Base-by-base conservation (phyloP, 2,329 filamentous ascomycete species). In the Xenoacremonium recifei region DNA sequence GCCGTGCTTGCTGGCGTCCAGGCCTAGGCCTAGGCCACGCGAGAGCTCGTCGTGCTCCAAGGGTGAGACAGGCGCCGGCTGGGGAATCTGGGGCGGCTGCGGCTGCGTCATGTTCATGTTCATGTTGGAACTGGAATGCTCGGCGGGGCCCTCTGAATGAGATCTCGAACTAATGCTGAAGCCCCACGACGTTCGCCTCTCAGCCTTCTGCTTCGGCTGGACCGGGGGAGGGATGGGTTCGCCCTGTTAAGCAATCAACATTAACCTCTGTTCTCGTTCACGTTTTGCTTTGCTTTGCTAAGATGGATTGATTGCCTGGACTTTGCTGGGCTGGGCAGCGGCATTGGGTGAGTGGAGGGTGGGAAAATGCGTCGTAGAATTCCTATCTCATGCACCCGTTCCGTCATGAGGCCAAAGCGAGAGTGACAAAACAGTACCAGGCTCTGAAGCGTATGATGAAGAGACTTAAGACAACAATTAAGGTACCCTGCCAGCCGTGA, bases 151-250 rank as follows among this genome's bases (percentile, higher is more conserved):
- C 38, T 55, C 56, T 35, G 49, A 49, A 43, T 53, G 55, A 40
- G 66, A 59, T 49, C 60, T 65, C 37, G 58, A 42, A 48, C 65
- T 57, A 50, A 68, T 50, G 45, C 59, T 58, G 56, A 73, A 46
- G 36, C 65, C 67, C 72, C 71, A 76, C 18, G 72, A 75, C 36
- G 63, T 60, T 40, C 70, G 68, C 40, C 69, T 66, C 46, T 70
- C 66, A 50, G 55, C 44, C 61, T 69, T 66, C 51, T 49, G 50
- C 50, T 62, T 62, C 53, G 59, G 52, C 54, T 66, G 64, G 53
- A 62, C 62, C 58, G 57, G 53, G 43, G 62, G 57, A 49, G 62
- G 54, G 36, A 53, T 54, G 44, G 55, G 44, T 53, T 71, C 67
- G 63, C 47, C 64, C 66, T 70, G 57, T 57, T 40, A 51, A 54